These are phyloP conservation scores for Cladophialophora chaetospira DNA, from an alignment of 2,329 filamentous ascomycete genomes.

Conservation along the genomic window DNA sequence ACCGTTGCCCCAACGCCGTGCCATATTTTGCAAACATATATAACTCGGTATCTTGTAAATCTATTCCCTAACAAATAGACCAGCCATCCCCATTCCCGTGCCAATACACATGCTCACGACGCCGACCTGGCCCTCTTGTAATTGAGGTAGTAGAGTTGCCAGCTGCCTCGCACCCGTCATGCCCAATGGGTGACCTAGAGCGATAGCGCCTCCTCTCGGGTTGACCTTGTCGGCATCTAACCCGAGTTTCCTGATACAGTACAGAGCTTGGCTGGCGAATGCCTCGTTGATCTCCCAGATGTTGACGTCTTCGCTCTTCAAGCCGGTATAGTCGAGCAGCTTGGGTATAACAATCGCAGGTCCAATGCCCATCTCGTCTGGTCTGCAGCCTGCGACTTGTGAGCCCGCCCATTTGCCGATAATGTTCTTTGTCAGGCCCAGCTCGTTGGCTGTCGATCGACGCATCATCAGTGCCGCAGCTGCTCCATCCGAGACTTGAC, in stretches of 20 bases:
- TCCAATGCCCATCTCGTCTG: conserved; percentile 93
- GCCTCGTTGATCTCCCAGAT: conserved; percentile 95
- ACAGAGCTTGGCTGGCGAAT: conserved; percentile 64
- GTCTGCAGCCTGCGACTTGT: conserved; percentile 73
- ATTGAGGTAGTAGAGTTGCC: conserved; percentile 69
- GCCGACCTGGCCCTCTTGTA: conserved; percentile 72
- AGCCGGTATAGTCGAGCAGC: conserved; percentile 68
- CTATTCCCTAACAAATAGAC: conserved; percentile 66
- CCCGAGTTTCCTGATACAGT: conserved; percentile 68
- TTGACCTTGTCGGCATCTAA: conserved; percentile 71
- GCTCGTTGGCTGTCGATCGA: conserved; percentile 71
- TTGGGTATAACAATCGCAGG: conserved; percentile 84
- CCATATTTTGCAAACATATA: not conserved
- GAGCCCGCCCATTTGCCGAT: conserved; percentile 82
- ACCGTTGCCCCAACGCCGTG: not conserved
- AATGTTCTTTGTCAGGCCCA: conserved; percentile 70
- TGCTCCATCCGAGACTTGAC: conserved; percentile 85
- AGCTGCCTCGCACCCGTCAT: conserved; percentile 84
- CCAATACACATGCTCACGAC: conserved; percentile 91
- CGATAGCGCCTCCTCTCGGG: conserved; percentile 89
- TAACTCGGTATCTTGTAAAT: not conserved
- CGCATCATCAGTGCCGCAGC: conserved; percentile 83
- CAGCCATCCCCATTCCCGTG: conserved; percentile 77
- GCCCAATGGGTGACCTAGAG: conserved; percentile 87
- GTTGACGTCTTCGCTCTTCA: conserved; percentile 69